Base-by-base conservation (phyloP, 1,139 yeast species). In the Saccharomycopsis hybrid region DNA sequence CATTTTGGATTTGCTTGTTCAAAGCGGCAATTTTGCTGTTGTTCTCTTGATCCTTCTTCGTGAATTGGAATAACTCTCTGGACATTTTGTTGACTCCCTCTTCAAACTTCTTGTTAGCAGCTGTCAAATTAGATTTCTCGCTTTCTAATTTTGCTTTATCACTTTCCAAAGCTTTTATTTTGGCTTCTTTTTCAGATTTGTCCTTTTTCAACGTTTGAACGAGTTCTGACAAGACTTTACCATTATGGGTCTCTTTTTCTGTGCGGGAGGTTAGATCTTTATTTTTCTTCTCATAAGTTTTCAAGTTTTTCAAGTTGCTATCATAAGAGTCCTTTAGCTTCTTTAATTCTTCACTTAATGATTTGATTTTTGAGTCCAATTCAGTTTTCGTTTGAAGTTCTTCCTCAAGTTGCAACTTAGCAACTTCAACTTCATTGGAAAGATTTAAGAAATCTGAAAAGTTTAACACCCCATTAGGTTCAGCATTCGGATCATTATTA, bases 71-170 rank as follows among this genome's bases (percentile, higher is more conserved):
- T 38, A 90, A 69, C 56, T 89, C 97, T 43, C 92, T 72, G 53
- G 84, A 85, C 96, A 90, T 87, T 58, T 88, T 88, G 62, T 88
- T 90, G 51, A 90, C 83, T 4, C 96, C 97, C 55, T 80, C 82
- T 59, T 90, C 97, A 1, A 92, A 86, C 56, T 79, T 84, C 30
- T 74, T 72, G 59, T 84, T 85, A 7, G 77, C 78, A 35, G 66
- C 65, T 18, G 71, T 72, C 0, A 72, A 56, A 2, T 60, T 53
- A 5, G 65, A 64, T 24, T 80, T 59, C 42, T 72, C 74, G 0
- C 65, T 64, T 11, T 65, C 61, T 3, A 79, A 59, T 18, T 67
- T 65, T 2, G 62, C 57, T 37, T 72, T 68, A 32, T 70, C 67
- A 2, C 57, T 46, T 28, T 72, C 73, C n/a, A 62, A 56, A 2